These are phyloP conservation scores for Diplodia intermedia DNA, from an alignment of 2,329 filamentous ascomycete species.

Conservation along the genomic window DNA sequence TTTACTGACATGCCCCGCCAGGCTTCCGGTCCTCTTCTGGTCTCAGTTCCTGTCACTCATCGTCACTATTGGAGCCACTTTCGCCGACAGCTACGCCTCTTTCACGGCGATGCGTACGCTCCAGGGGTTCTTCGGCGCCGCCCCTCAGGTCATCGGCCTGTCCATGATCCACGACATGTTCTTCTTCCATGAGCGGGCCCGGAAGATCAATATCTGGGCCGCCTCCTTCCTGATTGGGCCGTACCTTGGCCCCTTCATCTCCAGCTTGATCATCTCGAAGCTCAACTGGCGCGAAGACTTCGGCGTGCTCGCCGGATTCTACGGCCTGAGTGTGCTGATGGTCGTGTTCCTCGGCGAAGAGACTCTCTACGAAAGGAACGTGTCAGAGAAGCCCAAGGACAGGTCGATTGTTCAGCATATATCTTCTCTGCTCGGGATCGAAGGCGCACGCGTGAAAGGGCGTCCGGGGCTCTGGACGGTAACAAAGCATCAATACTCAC, in stretches of 20 bases:
- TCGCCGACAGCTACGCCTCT: slow-evolving; percentile 36
- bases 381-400: slow-evolving; percentile 23
- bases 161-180: slow-evolving; percentile 48
- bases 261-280: slow-evolving; percentile 16
- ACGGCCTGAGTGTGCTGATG: slow-evolving; percentile 44
- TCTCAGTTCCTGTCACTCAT: slow-evolving; percentile 37
- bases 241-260: slow-evolving; percentile 44
- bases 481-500: slow-evolving; percentile 20
- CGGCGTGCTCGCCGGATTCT: slow-evolving; percentile 44
- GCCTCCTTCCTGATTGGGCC: slow-evolving; percentile 38
- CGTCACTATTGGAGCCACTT: slow-evolving; percentile 36
- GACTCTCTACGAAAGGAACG: slow-evolving; percentile 44
- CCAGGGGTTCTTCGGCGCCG: slow-evolving; percentile 41
- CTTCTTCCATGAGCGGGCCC: slow-evolving; percentile 48
- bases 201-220: slow-evolving; percentile 42
- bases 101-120: slow-evolving; percentile 41
- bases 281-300: slow-evolving; percentile 35
- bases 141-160: slow-evolving; percentile 41
- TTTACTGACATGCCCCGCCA: slow-evolving; percentile 12
- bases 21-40: slow-evolving; percentile 44
- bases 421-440: slow-evolving; percentile 27
- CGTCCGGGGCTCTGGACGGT: slow-evolving; percentile 29
- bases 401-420: slow-evolving; percentile 7
- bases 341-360: slow-evolving; percentile 45
- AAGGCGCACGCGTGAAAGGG: slow-evolving; percentile 17